These are phyloP conservation scores for Raphanus hybrid DNA, from an alignment of 441 rosid genomes.

Conservation along the genomic window DNA sequence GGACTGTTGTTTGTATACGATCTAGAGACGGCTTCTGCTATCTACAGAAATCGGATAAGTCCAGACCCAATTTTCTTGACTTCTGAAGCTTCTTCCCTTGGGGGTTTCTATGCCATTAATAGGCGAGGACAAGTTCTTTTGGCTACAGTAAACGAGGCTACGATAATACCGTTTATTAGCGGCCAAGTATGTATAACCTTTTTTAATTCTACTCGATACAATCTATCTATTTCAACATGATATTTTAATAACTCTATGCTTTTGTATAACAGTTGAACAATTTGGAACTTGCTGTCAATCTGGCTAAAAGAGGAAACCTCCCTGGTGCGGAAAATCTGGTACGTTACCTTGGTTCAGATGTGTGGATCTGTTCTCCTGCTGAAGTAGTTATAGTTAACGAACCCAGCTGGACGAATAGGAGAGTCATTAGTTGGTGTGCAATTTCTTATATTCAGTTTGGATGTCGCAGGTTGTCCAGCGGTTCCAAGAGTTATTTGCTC, in stretches of 20 bases:
- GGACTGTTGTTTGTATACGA: conserved; percentile 99
- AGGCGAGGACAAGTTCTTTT: conserved; percentile 98
- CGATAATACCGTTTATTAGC: conserved; percentile 94
- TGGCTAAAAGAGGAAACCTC: conserved; percentile 98
- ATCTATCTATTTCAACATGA: neutral
- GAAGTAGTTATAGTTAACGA: conserved; percentile 19
- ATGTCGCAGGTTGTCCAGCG: conserved; percentile 92
- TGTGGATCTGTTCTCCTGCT: conserved; percentile 21
- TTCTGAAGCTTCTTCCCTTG: conserved; percentile 83
- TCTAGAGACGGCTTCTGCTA: conserved; percentile 98
- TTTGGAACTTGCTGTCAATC: conserved; percentile 97
- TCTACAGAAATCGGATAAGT: conserved; percentile 96
- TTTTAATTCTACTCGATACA: neutral
- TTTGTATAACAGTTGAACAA: conserved; percentile 76
- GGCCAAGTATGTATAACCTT: conserved; percentile 73
- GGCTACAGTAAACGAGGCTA: conserved; percentile 96
- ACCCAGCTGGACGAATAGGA: neutral
- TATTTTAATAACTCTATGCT: conserved; percentile 26
- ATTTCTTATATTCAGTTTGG: conserved; percentile 37
- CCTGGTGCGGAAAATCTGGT: conserved; percentile 99
- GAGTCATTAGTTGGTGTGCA: conserved; percentile 16
- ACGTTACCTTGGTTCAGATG: conserved; percentile 42
- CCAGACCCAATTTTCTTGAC: conserved; percentile 99
- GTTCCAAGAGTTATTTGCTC: conserved; percentile 98
- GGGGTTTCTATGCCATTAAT: conserved; percentile 97